Evolutionary conservation across 1,284 basidiomycete species (phyloP).

Genomic region (Apiotrichum sp.): DNA sequence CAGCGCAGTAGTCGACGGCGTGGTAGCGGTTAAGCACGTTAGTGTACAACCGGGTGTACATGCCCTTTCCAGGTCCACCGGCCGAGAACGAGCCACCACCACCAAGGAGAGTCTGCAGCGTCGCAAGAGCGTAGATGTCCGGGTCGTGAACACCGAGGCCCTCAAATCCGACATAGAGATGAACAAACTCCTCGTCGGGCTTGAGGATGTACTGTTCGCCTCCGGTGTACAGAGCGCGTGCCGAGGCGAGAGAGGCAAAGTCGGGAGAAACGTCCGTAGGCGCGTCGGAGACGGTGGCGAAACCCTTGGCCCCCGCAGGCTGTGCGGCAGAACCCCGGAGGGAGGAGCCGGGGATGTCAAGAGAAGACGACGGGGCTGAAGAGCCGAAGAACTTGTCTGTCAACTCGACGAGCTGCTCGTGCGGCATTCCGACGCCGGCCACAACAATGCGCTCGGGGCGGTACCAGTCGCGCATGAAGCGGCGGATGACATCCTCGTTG

Average conservation of each 20-base stretch:
- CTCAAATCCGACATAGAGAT: conserved; percentile 89
- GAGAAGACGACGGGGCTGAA: conserved; percentile 44
- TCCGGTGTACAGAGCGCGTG: conserved; percentile 71
- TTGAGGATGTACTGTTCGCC: conserved; percentile 64
- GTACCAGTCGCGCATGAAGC: conserved; percentile 78
- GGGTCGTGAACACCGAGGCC: conserved; percentile 87
- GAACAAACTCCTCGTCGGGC: conserved; percentile 72
- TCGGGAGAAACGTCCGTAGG: conserved; percentile 26
- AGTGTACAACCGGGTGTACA: conserved; percentile 98
- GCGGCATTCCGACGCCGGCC: conserved; percentile 86
- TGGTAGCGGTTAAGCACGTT: conserved; percentile 93
- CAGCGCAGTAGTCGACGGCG: conserved; percentile 92
- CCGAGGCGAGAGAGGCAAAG: conserved; percentile 46
- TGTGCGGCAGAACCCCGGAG: conserved; percentile 52
- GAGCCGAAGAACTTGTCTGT: conserved; percentile 77
- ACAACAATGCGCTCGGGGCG: conserved; percentile 88
- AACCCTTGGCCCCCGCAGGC: conserved; percentile 56
- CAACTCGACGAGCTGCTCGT: conserved; percentile 79
- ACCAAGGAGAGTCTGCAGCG: conserved; percentile 89
- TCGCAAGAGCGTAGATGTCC: conserved; percentile 90
- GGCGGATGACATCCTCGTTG: conserved; percentile 59
- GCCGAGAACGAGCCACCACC: conserved; percentile 67
- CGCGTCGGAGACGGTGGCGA: conserved; percentile 26
- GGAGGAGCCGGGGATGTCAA: conserved; percentile 19
- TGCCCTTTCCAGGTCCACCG: conserved; percentile 96